A percentile compares a stretch with the other conserved stretches of the same genome.
phyloP scores from a whole-genome alignment of 176 grass and related monocot genomes.

The Zoysia japonica region DNA sequence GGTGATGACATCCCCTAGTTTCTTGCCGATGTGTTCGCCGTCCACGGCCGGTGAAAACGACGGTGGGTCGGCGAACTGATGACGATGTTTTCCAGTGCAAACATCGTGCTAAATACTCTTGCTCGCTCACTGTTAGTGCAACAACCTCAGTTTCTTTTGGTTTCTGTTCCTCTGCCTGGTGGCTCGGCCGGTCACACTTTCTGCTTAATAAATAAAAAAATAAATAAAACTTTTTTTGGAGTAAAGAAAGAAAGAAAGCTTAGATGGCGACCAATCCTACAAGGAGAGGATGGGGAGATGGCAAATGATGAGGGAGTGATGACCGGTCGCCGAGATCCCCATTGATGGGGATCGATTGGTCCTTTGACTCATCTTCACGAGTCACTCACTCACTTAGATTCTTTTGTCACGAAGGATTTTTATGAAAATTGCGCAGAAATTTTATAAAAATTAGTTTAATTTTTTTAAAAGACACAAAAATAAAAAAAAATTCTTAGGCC shows the following conservation, averaged over 20 bases:
- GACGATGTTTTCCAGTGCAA: constrained; percentile 3
- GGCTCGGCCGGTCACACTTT: constrained; percentile 16
- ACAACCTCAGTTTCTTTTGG: background rate
- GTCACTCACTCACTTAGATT: background rate
- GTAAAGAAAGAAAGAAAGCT: background rate
- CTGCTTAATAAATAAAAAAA: too few relatives aligned
- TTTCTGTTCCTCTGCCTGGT: constrained; percentile 15
- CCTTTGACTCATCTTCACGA: constrained; percentile 27
- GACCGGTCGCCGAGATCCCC: constrained; percentile 37
- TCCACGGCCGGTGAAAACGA: constrained; percentile 32
- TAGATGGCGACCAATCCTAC: constrained; percentile 35
- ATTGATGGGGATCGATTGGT: constrained; percentile 35
- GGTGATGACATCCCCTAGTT: constrained; percentile 48
- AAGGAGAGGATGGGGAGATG: constrained; percentile 26
- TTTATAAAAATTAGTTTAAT: too few relatives aligned
- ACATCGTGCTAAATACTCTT: background rate
- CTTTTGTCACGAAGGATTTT: too few relatives aligned
- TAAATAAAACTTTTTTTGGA: too few relatives aligned
- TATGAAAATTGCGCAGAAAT: too few relatives aligned
- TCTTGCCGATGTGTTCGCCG: constrained; percentile 44
- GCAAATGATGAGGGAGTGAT: constrained; percentile 66
- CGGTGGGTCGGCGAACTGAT: background rate
- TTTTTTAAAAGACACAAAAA: too few relatives aligned
- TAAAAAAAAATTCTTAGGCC: too few relatives aligned
- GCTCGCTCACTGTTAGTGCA: background rate